A percentile compares a stretch with the other conserved stretches of the same genome.
phyloP scores from a whole-genome alignment of 176 grass and related monocot genomes.

The Leersia perrieri region DNA sequence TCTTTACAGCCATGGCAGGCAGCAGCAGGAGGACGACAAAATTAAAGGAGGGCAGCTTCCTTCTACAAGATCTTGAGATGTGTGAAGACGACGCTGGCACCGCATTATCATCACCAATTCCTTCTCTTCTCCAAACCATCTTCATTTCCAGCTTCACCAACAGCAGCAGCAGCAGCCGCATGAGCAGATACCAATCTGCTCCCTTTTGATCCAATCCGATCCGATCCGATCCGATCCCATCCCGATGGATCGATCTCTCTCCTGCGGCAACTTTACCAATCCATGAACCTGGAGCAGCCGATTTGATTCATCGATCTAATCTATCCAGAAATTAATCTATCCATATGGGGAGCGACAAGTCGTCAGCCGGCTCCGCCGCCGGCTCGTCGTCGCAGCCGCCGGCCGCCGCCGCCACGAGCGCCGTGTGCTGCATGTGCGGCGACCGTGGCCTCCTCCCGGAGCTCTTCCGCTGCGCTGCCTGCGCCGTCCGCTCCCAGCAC shows the following conservation, averaged over 20 bases:
- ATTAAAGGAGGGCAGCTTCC: slow-evolving; percentile 36
- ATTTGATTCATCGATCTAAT: background rate
- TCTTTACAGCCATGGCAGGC: slow-evolving; percentile 40
- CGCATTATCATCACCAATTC: slow-evolving; percentile 1
- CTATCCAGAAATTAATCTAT: background rate
- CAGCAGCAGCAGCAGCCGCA: background rate
- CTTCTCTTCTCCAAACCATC: background rate
- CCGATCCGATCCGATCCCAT: background rate
- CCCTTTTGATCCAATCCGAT: background rate
- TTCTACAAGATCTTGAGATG: slow-evolving; percentile 50
- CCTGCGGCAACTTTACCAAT: slow-evolving; percentile 8
- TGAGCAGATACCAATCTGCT: background rate
- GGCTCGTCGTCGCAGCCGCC: background rate
- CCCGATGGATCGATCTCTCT: background rate
- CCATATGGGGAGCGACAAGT: slow-evolving; percentile 65
- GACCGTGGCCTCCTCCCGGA: slow-evolving; percentile 78
- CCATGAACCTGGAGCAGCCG: background rate
- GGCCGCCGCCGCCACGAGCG: background rate
- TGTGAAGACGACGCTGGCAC: slow-evolving; percentile 24
- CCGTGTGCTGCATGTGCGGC: slow-evolving; percentile 97
- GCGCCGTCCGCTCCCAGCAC: slow-evolving; percentile 78
- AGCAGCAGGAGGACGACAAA: slow-evolving; percentile 36
- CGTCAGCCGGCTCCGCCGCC: background rate
- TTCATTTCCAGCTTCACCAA: background rate
- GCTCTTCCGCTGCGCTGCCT: slow-evolving; percentile 83